Evolutionary conservation across 176 grass and related monocot species (phyloP).

Genomic region (Bonia amplexicaulis): DNA sequence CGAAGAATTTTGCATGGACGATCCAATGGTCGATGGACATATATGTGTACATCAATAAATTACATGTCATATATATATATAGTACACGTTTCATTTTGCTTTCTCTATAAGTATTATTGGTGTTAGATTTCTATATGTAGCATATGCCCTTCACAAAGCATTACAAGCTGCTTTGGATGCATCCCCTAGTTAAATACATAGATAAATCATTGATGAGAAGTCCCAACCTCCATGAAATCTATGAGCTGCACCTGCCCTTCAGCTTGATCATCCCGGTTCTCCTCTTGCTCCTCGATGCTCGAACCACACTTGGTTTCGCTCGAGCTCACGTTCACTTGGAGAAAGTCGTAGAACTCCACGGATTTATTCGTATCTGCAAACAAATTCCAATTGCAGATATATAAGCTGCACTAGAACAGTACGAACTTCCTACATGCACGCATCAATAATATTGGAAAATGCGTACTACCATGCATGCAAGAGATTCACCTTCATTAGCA

Average conservation of each 20-base stretch:
- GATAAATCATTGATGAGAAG: slow-evolving; percentile 51
- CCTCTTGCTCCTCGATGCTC: slow-evolving; percentile 77
- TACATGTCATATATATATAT: slow-evolving; percentile 43
- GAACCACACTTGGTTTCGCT: slow-evolving; percentile 78
- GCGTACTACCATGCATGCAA: neutral
- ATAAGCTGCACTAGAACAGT: neutral
- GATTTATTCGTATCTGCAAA: slow-evolving; percentile 54
- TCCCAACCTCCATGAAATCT: slow-evolving; percentile 89
- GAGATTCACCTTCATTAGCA: slow-evolving; percentile 52
- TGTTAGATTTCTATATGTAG: slow-evolving; percentile 49
- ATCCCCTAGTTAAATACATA: slow-evolving; percentile 51
- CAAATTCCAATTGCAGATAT: neutral
- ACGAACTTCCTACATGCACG: neutral
- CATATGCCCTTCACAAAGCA: slow-evolving; percentile 49
- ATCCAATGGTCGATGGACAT: neutral
- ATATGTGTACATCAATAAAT: slow-evolving; percentile 39
- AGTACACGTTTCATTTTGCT: slow-evolving; percentile 19
- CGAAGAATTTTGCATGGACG: slow-evolving; percentile 17
- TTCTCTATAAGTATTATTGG: slow-evolving; percentile 47
- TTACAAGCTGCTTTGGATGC: slow-evolving; percentile 52
- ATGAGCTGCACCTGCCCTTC: slow-evolving; percentile 55
- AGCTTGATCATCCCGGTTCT: slow-evolving; percentile 40
- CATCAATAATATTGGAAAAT: neutral
- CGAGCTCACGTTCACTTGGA: slow-evolving; percentile 74
- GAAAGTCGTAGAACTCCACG: slow-evolving; percentile 84